Percentiles rank a stretch among this genome's conserved stretches.
Conservation (phyloP, 768 basidiomycete species). For the Amanita brunnescens region DNA sequence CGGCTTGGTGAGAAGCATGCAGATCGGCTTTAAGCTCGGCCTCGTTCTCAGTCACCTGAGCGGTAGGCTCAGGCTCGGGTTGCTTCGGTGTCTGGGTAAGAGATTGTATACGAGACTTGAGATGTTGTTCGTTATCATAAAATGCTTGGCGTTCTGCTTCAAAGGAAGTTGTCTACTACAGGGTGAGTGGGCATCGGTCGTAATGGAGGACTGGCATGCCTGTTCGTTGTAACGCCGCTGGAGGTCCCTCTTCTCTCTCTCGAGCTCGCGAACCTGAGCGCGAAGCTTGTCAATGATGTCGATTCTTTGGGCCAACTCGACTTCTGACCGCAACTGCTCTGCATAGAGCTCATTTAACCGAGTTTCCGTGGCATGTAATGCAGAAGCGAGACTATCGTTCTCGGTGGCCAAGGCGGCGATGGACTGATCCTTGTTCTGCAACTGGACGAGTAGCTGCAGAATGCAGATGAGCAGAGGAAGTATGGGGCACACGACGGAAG, state of each 20-base stretch:
- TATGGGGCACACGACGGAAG: conserved; percentile 9
- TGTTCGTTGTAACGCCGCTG: conserved; percentile 85
- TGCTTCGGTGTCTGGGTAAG: conserved; percentile 61
- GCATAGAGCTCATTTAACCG: conserved; percentile 71
- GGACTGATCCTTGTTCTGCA: conserved; percentile 73
- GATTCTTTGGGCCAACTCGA: conserved; percentile 72
- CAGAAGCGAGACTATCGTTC: conserved; percentile 54
- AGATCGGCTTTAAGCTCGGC: conserved; percentile 30
- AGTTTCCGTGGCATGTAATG: conserved; percentile 61
- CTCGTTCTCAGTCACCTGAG: conserved; percentile 30
- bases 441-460: conserved; percentile 58
- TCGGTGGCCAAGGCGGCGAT: conserved; percentile 53
- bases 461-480: conserved; percentile 6
- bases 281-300: conserved; percentile 80
- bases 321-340: conserved; percentile 75
- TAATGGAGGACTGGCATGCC: conserved; percentile 28
- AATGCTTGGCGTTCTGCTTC: conserved; percentile 89
- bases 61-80: conserved; percentile 27
- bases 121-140: conserved; percentile 90
- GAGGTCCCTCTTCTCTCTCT: conserved; percentile 81
- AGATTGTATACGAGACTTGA: conserved; percentile 83
- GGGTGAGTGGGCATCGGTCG: conserved; percentile 9
- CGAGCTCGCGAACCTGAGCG: conserved; percentile 72
- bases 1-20: conserved; percentile 8
- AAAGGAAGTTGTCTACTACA: conserved; percentile 66